These are phyloP conservation scores for Trichoderma virens DNA, from an alignment of 495 filamentous ascomycete species.

Conservation along the genomic window DNA sequence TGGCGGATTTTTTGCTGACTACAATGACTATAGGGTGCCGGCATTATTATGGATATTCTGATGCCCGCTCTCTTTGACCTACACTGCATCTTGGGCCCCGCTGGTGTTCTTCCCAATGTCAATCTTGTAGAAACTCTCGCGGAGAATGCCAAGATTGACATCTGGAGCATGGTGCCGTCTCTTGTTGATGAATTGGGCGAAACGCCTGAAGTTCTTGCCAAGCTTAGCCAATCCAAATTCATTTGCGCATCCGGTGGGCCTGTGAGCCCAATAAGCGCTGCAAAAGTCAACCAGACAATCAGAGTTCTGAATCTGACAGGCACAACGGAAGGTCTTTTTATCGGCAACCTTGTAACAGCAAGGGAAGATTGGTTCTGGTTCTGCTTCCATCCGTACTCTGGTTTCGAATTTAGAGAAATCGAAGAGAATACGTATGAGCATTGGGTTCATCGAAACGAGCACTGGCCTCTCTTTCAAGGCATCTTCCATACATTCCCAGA, in stretches of 20 bases:
- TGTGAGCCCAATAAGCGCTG: constrained; percentile 19
- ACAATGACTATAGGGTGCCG: constrained; percentile 21
- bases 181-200: constrained; percentile 28
- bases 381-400: constrained; percentile 21
- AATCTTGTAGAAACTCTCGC: constrained; percentile 20
- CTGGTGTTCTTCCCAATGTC: constrained; percentile 21
- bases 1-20: not conserved
- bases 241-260: constrained; percentile 28
- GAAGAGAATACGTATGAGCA: constrained; percentile 19
- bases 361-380: constrained; percentile 25
- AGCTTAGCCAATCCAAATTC: constrained; percentile 21
- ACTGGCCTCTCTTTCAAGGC: constrained; percentile 17
- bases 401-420: constrained; percentile 23
- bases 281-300: constrained; percentile 18
- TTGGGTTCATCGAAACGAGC: constrained; percentile 21
- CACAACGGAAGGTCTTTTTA: constrained; percentile 23
- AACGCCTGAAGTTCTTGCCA: constrained; percentile 20
- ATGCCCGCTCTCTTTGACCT: constrained; percentile 21
- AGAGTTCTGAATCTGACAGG: constrained; percentile 24
- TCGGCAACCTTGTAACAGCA: constrained; percentile 16
- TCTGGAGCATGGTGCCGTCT: constrained; percentile 26
- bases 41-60: constrained; percentile 24
- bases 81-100: constrained; percentile 24
- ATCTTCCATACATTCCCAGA: constrained; percentile 29
- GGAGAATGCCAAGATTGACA: constrained; percentile 21